Evolutionary conservation across 73 alveolate species (phyloP).

Genomic region (Paramecium sonneborni): DNA sequence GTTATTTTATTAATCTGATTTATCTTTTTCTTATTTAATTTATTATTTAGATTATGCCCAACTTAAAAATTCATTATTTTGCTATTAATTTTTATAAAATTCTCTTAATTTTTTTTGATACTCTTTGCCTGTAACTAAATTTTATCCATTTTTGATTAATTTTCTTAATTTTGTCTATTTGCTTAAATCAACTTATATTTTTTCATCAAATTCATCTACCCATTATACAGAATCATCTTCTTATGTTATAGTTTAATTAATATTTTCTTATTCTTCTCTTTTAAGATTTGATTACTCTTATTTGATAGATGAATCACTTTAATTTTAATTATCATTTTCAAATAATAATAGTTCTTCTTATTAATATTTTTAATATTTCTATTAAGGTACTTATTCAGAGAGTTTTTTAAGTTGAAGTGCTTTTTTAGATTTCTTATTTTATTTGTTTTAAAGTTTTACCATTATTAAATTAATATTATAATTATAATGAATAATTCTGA

Average conservation of each 20-base stretch:
- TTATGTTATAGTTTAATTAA: not conserved
- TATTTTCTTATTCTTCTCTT: not conserved
- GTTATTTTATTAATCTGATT: not conserved
- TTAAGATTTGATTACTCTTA: not conserved
- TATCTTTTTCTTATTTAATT: not conserved
- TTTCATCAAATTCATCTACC: constrained; percentile 60
- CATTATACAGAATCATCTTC: constrained; percentile 7
- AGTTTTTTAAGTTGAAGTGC: constrained; percentile 14
- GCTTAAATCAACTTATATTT: constrained; percentile 48
- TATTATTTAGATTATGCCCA: constrained; percentile 48
- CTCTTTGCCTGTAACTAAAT: constrained; percentile 44
- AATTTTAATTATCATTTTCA: constrained; percentile 4
- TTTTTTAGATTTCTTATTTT: not conserved
- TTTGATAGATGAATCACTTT: not conserved
- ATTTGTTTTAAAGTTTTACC: not conserved
- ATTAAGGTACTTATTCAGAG: constrained; percentile 44
- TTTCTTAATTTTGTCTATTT: constrained; percentile 63
- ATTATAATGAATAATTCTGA: not conserved
- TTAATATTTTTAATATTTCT: constrained; percentile 3
- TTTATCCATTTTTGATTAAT: constrained; percentile 58
- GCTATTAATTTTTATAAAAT: constrained; percentile 38
- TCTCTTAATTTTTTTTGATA: constrained; percentile 51
- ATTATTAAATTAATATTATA: not conserved
- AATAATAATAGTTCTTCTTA: constrained; percentile 26
- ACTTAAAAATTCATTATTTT: constrained; percentile 26